These are phyloP conservation scores for Candida oleophila DNA, from an alignment of 805 yeast genomes.

Conservation along the genomic window DNA sequence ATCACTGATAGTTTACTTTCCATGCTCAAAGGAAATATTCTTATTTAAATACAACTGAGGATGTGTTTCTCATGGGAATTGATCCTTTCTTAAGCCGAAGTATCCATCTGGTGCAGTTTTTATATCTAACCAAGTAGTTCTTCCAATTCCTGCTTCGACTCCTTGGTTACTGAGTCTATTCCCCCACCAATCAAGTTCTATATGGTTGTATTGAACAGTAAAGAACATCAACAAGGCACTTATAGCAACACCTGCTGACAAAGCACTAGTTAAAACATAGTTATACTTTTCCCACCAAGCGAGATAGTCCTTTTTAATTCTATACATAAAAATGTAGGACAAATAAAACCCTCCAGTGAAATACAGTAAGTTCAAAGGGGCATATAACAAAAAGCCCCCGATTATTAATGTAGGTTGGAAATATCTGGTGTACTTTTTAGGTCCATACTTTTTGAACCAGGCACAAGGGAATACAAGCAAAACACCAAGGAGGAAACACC, in stretches of 20 bases:
- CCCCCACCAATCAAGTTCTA: slow-evolving; percentile 64
- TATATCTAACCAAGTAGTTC: slow-evolving; percentile 30
- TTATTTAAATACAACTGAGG: too few species aligned
- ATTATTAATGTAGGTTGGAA: slow-evolving; percentile 57
- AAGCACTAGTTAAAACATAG: slow-evolving; percentile 57
- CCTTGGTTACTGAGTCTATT: slow-evolving; percentile 36
- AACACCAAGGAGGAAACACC: slow-evolving; percentile 59
- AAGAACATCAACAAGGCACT: slow-evolving; percentile 60
- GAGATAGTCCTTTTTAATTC: slow-evolving; percentile 46
- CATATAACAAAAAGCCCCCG: slow-evolving; percentile 49
- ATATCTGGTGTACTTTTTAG: slow-evolving; percentile 27
- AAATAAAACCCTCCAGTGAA: slow-evolving; percentile 61
- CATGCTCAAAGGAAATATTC: not conserved
- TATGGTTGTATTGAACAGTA: slow-evolving; percentile 45
- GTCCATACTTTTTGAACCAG: slow-evolving; percentile 35
- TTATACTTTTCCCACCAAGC: slow-evolving; percentile 75
- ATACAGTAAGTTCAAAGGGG: slow-evolving; percentile 50
- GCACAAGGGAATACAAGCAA: slow-evolving; percentile 36
- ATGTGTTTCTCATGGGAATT: slow-evolving; percentile 21
- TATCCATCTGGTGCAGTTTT: slow-evolving; percentile 32
- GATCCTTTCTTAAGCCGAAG: slow-evolving; percentile 27
- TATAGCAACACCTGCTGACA: slow-evolving; percentile 63
- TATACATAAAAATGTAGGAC: slow-evolving; percentile 51
- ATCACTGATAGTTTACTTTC: too few species aligned
- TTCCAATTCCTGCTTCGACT: slow-evolving; percentile 31